Base-by-base conservation (phyloP, 2,329 filamentous ascomycete species). In the Ascocoryne sarcoides region DNA sequence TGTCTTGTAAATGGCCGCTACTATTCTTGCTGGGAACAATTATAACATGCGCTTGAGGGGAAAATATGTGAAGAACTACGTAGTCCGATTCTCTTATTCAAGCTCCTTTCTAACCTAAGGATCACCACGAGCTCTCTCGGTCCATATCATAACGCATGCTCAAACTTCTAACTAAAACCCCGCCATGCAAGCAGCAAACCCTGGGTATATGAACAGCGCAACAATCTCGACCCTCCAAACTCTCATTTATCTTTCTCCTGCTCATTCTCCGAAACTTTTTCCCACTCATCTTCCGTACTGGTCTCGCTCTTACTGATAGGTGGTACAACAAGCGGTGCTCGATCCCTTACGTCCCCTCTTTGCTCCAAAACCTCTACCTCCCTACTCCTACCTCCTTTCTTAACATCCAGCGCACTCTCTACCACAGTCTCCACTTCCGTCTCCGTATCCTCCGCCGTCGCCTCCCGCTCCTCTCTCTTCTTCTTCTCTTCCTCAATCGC, bases 241-340 rank as follows among this genome's bases (percentile, higher is more conserved):
- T 21, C 39, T 60, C 48, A 72, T 57, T 73, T 74, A 44, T 69
- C 68, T 62, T 76, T 76, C 67, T 79, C 76, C 43, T 70, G 76
- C 67, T 79, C 76, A 43, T 70, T 76, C 61, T 84, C 83, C 16
- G 85, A 87, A 3, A 96, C 83, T 69, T 92, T 93, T 68, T 95
- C 90, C 90, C 90, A 96, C 65, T 96, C 90, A 57, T 90, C 90
- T 65, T 96, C 90, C 4, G 89, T 95, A 63, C 87, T 90, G n/a
- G 67, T 61, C 38, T 72, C 70, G 45, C 67, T 69, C 60, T 70
- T 75, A 17, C 65, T 67, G 12, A 26, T 26, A 26, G 23, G 23
- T 26, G 23, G 23, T 28, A 67, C 69, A 37, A 64, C 60, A 35
- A 61, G 53, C 32, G 53, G 43, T 52, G 55, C 40, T 19, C 54